Evolutionary conservation across 1,284 basidiomycete species (phyloP), one percentile per base, ranked within the genome.

Genomic region (Malassezia slooffiae): DNA sequence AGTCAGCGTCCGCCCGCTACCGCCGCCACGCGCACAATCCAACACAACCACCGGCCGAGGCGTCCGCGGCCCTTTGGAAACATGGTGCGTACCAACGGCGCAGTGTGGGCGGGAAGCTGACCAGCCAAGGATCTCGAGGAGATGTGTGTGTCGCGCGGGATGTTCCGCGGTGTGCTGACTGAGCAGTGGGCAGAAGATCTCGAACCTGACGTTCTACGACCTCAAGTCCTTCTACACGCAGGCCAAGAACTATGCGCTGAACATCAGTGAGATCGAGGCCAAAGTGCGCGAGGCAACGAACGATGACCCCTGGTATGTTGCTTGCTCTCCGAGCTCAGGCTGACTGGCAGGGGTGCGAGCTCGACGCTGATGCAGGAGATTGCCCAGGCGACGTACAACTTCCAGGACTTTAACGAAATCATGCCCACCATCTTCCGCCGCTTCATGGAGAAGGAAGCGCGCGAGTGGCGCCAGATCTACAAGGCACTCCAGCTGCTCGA

Each of bases 331-430:
- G 54, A 38, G 36, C 26, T 33, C 20, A 27, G 45, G 34, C 19
- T 11, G n/a, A n/a, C n/a, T n/a, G n/a, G 23, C 62, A 91, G 88
- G 90, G 91, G 93, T 20, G 91, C 93, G 52, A 90, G 85, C 66
- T 95, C 91, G 40, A 93, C 90, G 16, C 74, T 96, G 69, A 97
- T 97, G 91, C 85, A 90, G 70, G 90, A 97, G 67, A 97, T 97
- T 61, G 89, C 91, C 5, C 81, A 84, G 76, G 86, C 85, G 31
- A 34, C 23, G 21, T 16, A 16, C 38, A 38, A 23, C 30, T 66
- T 86, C 74, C 87, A 91, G 75, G 81, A 91, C 59, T 99, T 99
- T 74, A 97, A 97, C 72, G 93, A 99, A 74, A 89, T 97, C 67
- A 96, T 99, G 89, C 91, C 93, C 2, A 83, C 81, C 64, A 95